Percentiles rank a stretch among this genome's conserved stretches.
Conservation (phyloP, 2,329 filamentous ascomycete genomes). For the Venturiaceae sp. region DNA sequence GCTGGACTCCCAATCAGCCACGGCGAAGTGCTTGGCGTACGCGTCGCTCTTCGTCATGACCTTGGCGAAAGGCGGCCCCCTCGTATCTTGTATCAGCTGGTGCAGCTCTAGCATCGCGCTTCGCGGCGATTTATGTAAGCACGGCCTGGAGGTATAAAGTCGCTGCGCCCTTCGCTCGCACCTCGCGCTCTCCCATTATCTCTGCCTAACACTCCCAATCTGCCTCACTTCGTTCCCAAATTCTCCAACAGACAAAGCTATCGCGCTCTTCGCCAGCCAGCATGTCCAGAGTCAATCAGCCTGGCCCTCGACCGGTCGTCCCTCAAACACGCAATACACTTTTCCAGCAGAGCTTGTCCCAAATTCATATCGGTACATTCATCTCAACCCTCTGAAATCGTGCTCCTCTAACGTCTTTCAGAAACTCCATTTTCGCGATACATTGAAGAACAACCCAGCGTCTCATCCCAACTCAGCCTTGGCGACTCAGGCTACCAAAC, state of each 20-base stretch:
- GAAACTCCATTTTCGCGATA: neutral
- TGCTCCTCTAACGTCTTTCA: neutral
- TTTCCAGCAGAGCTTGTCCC: too few relatives aligned
- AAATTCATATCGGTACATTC: neutral
- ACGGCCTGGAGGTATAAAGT: too few relatives aligned
- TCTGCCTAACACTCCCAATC: too few relatives aligned
- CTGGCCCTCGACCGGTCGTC: too few relatives aligned
- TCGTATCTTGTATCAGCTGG: too few relatives aligned
- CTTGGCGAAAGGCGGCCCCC: too few relatives aligned
- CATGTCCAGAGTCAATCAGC: too few relatives aligned
- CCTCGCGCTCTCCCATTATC: neutral
- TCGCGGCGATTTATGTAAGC: too few relatives aligned
- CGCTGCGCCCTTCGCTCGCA: neutral
- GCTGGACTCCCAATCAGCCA: neutral
- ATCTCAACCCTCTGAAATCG: neutral
- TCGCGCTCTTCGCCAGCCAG: too few relatives aligned
- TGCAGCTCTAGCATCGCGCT: too few relatives aligned
- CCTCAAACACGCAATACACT: too few relatives aligned
- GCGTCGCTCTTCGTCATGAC: neutral
- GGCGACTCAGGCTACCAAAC: neutral
- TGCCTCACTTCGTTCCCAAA: neutral
- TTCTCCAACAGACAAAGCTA: neutral
- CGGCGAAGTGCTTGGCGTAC: neutral
- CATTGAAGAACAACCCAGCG: neutral
- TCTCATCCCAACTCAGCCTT: neutral